Evolutionary conservation across 2,329 filamentous ascomycete genomes (phyloP), one percentile per base, ranked within the genome.

Genomic region (Hypoxylon rubiginosum): DNA sequence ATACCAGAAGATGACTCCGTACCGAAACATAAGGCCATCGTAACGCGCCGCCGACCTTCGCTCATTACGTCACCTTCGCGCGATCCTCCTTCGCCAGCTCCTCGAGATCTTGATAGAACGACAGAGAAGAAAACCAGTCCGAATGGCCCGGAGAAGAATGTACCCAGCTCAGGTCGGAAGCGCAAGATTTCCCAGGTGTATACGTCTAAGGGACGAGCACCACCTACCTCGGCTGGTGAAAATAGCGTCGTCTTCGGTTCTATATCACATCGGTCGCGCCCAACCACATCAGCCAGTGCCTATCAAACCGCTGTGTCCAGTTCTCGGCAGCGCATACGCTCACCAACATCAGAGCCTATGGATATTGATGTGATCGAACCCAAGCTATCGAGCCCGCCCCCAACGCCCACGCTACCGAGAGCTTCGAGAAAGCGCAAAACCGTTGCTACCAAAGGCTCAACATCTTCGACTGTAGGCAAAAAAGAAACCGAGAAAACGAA

Each of bases 111-210:
- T 17, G 64, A 71, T 30, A 59, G 45, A 54, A 55, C 46, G 26
- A 51, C 26, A 39, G 66, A 68, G 15, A 50, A 43, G 7, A 70
- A 64, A 32, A n/a, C 50, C 11, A 64, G 50, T n/a, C 36, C 64
- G 36, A 62, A 46, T 41, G 34, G 57, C 28, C 57, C 59, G 46
- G 51, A 41, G 4, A 66, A 65, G 24, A 60, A 66, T 26, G 41
- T 61, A n/a, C 48, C 64, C 32, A 65, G 50, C 36, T 66, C 64
- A 13, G 72, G 73, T 48, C 71, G 72, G 48, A 77, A 77, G 58
- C 74, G 75, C 57, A 77, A 77, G 66, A 67, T 74, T 28, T 72
- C 74, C 3, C 73, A 77, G 50, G 70, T 75, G 15, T 72, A 75
- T 41, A 51, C 72, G 34, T 64, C 73, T 19, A 72, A 70, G 58